Conservation (phyloP, 129 eudicot species). For the Flaveria trinervia region DNA sequence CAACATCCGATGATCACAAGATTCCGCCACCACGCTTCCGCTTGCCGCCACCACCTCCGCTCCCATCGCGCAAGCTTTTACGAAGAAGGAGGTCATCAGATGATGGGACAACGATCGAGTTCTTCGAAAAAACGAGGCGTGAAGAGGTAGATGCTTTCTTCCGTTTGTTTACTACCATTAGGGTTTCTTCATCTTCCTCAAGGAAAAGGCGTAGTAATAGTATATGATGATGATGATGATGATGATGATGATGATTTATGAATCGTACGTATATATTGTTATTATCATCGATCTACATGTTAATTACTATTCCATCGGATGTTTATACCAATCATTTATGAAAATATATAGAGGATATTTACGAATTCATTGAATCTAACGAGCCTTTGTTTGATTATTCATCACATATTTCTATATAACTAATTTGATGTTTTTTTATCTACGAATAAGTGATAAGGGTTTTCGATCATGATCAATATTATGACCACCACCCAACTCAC, state of each 20-base stretch:
- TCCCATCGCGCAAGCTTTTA: constrained; percentile 20
- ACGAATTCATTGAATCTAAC: background rate
- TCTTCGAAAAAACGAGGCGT: constrained; percentile 34
- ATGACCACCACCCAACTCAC: too few species aligned
- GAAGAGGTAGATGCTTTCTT: constrained; percentile 38
- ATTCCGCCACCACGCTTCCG: constrained; percentile 24
- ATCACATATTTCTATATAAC: background rate
- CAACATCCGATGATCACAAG: constrained; percentile 39
- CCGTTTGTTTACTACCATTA: constrained; percentile 17
- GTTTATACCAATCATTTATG: background rate
- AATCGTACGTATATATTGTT: background rate
- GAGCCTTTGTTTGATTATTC: background rate
- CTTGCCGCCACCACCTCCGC: constrained; percentile 26
- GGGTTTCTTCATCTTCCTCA: constrained; percentile 35
- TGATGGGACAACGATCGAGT: constrained; percentile 14
- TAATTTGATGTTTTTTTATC: too few species aligned
- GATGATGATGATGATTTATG: background rate
- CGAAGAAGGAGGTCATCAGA: constrained; percentile 23
- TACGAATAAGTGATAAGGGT: too few species aligned
- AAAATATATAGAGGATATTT: background rate
- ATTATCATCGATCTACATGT: background rate
- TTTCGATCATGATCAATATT: too few species aligned
- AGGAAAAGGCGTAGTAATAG: constrained; percentile 40
- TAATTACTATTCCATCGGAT: background rate
- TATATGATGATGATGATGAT: constrained; percentile 21